Base-by-base conservation (phyloP, 2,329 filamentous ascomycete species). In the Calonectria crousiana region DNA sequence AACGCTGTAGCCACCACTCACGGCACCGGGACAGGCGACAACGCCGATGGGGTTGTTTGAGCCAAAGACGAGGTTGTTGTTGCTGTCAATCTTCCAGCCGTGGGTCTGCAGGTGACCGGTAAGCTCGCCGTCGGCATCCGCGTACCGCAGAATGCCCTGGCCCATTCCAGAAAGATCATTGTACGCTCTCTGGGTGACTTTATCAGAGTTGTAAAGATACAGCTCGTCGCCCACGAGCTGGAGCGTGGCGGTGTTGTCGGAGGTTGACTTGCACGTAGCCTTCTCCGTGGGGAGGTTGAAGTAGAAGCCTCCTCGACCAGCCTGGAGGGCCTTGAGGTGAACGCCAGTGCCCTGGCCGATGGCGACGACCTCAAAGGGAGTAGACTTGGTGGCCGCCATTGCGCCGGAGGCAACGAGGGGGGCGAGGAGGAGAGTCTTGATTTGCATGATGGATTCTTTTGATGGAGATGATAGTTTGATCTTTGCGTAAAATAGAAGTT, bases 101-200 rank as follows among this genome's bases (percentile, higher is more conserved):
- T 84, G 84, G 67, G 84, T 83, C 84, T 92, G 88, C 30, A 74
- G 81, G 80, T 89, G 87, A 44, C 77, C 78, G 32, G 86, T 84
- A 0, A 83, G 71, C 9, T 62, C 41, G 6, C 78, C 71, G 56
- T 87, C 87, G 6, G 87, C 89, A 38, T 86, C 56, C 0, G 56
- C 86, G 84, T 90, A 92, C 53, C 87, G 86, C 49, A 92, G 78
- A n/a, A 85, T 82, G 66, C 91, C 91, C 76, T 90, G 88, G 75
- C 89, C 88, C 89, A 91, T 91, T 78, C 89, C 90, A 56, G 89
- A 90, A 53, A 88, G 87, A 81, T 92, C 90, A 52, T 88, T 87
- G 75, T 80, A 92, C 64, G 90, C 74, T 78, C 88, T 83, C 84
- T 92, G 91, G 4, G 83, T 83, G 38, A 76, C 83, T 6, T 82